phyloP scores from a whole-genome alignment of 345 rosid genomes.

The Gossypium sturtianum region DNA sequence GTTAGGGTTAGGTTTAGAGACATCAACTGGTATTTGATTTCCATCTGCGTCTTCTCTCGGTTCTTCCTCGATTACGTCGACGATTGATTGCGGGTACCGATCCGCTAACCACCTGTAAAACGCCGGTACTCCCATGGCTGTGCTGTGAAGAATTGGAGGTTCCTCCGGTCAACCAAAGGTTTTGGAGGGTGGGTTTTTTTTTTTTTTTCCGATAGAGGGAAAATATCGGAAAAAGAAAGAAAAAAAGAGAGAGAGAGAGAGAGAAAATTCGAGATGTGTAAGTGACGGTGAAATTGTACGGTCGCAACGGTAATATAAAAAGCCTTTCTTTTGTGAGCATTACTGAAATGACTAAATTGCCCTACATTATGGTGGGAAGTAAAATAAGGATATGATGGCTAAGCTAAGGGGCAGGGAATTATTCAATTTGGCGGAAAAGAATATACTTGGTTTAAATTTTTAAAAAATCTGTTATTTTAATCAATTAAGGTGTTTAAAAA shows the following conservation, averaged over 20 bases:
- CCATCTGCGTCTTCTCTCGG: conserved; percentile 39
- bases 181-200: background rate
- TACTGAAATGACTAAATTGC: background rate
- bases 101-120: conserved; percentile 96
- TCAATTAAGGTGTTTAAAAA: background rate
- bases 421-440: background rate
- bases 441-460: background rate
- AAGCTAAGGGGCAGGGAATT: background rate
- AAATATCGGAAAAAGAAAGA: background rate
- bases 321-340: background rate
- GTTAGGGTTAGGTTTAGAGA: conserved; percentile 83
- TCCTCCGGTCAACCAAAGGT: background rate
- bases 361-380: background rate
- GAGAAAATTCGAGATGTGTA: conserved; percentile 10
- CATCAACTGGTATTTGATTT: conserved; percentile 39
- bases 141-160: background rate
- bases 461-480: background rate
- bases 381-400: background rate
- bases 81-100: conserved; percentile 76
- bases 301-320: background rate
- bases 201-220: background rate
- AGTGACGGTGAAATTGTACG: background rate
- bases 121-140: conserved; percentile 91
- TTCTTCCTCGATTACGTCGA: conserved; percentile 80
- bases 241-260: background rate